These are phyloP conservation scores for Artemisia tridentata DNA, from an alignment of 129 eudicot species.

Conservation along the genomic window DNA sequence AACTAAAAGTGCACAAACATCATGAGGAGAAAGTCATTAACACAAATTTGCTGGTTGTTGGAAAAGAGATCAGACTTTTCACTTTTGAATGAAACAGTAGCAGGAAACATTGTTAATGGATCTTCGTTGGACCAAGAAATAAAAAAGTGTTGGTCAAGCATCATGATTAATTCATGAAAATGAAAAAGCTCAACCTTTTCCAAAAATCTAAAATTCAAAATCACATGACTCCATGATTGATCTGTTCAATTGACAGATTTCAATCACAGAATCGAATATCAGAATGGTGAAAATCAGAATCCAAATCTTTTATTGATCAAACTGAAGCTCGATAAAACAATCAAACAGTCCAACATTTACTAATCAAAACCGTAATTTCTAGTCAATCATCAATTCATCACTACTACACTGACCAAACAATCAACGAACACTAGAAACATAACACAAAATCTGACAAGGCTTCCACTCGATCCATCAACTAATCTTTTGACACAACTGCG, in stretches of 20 bases:
- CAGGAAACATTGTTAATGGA: not conserved
- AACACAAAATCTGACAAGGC: too few relatives aligned
- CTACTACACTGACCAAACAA: too few relatives aligned
- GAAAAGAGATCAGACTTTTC: not conserved
- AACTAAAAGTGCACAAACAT: not conserved
- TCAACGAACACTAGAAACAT: too few relatives aligned
- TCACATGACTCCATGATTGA: conserved; percentile 14
- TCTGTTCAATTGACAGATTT: conserved; percentile 8
- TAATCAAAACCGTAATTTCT: too few relatives aligned
- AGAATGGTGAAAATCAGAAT: not conserved
- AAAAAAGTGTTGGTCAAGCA: conserved; percentile 26
- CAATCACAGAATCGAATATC: not conserved
- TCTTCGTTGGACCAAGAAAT: conserved; percentile 17
- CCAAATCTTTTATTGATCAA: conserved; percentile 21
- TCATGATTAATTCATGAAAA: conserved; percentile 10
- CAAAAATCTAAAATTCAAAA: conserved; percentile 4
- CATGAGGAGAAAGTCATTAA: not conserved
- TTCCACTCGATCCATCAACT: too few relatives aligned
- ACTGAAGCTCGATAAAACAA: too few relatives aligned
- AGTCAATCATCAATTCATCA: too few relatives aligned
- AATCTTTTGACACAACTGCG: too few relatives aligned
- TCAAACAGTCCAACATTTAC: too few relatives aligned
- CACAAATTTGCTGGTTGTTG: conserved; percentile 8
- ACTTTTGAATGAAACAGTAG: not conserved
- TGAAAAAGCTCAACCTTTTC: not conserved